These are phyloP conservation scores for Debaryomyces tyrocola DNA, from an alignment of 805 yeast genomes.

Conservation along the genomic window DNA sequence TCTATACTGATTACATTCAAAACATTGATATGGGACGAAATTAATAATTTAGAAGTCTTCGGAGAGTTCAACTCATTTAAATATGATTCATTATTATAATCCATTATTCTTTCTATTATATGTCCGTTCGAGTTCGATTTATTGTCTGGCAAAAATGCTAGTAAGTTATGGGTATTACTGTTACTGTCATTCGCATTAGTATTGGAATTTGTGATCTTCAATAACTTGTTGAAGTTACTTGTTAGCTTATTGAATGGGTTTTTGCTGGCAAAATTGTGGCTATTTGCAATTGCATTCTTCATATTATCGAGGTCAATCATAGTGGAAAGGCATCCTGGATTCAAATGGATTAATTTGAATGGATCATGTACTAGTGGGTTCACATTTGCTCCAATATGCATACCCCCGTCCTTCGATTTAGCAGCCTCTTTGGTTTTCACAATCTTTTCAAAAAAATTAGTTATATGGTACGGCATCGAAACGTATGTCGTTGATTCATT, in stretches of 20 bases:
- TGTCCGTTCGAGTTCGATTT: slow-evolving; percentile 1
- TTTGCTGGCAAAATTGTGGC: slow-evolving; percentile 9
- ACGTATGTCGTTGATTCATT: slow-evolving; percentile 54
- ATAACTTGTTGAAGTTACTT: slow-evolving; percentile 28
- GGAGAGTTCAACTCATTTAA: slow-evolving; percentile 25
- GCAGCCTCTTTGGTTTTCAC: slow-evolving; percentile 27
- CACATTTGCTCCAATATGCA: slow-evolving; percentile 53
- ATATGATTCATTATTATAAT: slow-evolving; percentile 31
- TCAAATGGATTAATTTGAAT: slow-evolving; percentile 50
- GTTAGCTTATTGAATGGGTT: slow-evolving; percentile 36
- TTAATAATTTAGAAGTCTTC: slow-evolving; percentile 35
- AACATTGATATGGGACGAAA: slow-evolving; percentile 51
- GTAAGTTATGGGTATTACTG: slow-evolving; percentile 1
- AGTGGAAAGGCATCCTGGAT: slow-evolving; percentile 51
- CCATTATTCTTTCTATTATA: slow-evolving; percentile 27
- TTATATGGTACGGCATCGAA: slow-evolving; percentile 50
- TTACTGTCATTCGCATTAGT: not conserved
- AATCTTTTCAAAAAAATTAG: slow-evolving; percentile 38
- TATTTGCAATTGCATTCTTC: slow-evolving; percentile 8
- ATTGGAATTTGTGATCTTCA: slow-evolving; percentile 11
- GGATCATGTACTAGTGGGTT: slow-evolving; percentile 56
- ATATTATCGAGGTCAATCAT: slow-evolving; percentile 14
- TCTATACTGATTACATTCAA: slow-evolving; percentile 46
- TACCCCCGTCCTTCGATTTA: slow-evolving; percentile 40
- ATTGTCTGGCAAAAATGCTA: not conserved